phyloP scores from a whole-genome alignment of 441 rosid species.

The Croton laevigatus region DNA sequence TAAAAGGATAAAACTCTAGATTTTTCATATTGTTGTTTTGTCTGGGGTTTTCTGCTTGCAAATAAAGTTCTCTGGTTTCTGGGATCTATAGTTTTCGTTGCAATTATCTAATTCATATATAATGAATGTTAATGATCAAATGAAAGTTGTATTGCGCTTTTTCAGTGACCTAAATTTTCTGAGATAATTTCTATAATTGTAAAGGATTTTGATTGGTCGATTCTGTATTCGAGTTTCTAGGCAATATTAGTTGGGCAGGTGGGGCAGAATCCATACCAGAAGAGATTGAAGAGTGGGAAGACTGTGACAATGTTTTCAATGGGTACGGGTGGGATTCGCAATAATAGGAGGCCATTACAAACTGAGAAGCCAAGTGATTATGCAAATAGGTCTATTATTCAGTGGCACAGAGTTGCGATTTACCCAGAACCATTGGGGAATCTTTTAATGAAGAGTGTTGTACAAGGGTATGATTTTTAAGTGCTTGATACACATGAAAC shows the following conservation, averaged over 20 bases:
- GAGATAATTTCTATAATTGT: neutral
- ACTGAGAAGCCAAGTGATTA: constrained; percentile 73
- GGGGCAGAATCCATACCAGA: constrained; percentile 76
- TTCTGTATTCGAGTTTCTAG: constrained; percentile 30
- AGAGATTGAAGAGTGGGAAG: constrained; percentile 65
- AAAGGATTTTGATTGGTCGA: neutral
- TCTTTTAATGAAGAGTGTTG: constrained; percentile 51
- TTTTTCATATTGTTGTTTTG: neutral
- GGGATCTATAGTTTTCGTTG: neutral
- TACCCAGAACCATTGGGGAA: constrained; percentile 59
- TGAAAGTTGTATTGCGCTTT: neutral
- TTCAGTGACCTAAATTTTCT: neutral
- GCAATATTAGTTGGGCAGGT: constrained; percentile 92
- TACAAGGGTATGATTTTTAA: constrained; percentile 63
- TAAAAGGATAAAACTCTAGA: neutral
- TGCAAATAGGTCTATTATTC: constrained; percentile 63
- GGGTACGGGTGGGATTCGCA: constrained; percentile 85
- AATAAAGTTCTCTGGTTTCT: neutral
- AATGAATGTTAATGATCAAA: neutral
- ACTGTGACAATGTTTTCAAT: constrained; percentile 56
- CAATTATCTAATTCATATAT: neutral
- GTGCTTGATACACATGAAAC: neutral
- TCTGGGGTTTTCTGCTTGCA: neutral
- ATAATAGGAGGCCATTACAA: constrained; percentile 64
- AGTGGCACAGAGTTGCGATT: constrained; percentile 90